A percentile compares a stretch with the other conserved stretches of the same genome.
These are phyloP conservation scores for Fusarium nurragi DNA, from an alignment of 2,329 filamentous ascomycete genomes.

Conservation along the genomic window DNA sequence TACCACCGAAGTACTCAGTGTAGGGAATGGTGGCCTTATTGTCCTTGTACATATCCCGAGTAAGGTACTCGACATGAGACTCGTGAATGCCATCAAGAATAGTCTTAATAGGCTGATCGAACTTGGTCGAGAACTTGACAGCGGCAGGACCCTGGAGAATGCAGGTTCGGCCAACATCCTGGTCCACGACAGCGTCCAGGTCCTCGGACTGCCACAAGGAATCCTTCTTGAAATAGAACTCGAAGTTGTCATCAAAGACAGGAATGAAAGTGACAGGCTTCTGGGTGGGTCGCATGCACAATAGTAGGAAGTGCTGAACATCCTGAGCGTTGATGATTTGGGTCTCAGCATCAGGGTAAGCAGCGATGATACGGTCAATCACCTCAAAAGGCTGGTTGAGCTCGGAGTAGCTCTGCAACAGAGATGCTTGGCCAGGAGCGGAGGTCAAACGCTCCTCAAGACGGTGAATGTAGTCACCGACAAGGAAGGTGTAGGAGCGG, in stretches of 20 bases:
- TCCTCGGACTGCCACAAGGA: constrained; percentile 99
- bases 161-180: constrained; percentile 95
- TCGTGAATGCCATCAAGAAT: constrained; percentile 93
- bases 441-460: constrained; percentile 95
- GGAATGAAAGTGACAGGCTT: constrained; percentile 98
- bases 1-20: constrained; percentile 95
- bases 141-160: constrained; percentile 96
- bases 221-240: constrained; percentile 99
- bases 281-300: constrained; percentile 90
- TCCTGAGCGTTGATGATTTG: constrained; percentile 99
- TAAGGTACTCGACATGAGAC: constrained; percentile 82
- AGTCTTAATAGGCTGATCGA: constrained; percentile 94
- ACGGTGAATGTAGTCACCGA: constrained; percentile 95
- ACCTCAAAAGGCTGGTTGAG: constrained; percentile 82
- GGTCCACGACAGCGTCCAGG: constrained; percentile 91
- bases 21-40: constrained; percentile 80
- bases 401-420: constrained; percentile 90
- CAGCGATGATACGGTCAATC: constrained; percentile 79
- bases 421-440: constrained; percentile 74
- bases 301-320: constrained; percentile 93
- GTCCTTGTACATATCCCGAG: constrained; percentile 80
- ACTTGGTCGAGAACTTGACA: constrained; percentile 85
- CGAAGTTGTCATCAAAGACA: constrained; percentile 94
- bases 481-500: constrained; percentile 80
- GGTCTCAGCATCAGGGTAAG: constrained; percentile 85